Evolutionary conservation across 1,139 yeast genomes (phyloP), one percentile per base, ranked within the genome.

Genomic region (Magnusiomyces ingens): DNA sequence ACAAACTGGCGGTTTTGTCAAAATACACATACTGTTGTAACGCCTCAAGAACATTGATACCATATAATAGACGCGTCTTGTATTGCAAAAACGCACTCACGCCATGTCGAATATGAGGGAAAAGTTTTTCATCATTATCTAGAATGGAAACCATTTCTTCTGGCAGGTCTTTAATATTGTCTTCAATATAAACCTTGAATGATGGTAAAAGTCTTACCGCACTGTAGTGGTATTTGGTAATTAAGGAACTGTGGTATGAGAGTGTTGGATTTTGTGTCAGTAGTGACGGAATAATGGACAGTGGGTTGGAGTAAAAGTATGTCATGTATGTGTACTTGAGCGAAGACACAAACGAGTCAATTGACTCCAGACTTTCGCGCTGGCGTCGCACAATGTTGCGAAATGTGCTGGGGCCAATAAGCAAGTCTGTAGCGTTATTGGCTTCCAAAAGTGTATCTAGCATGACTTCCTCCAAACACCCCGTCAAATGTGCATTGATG

Each of bases 261-360:
- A 18, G 26, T 13, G 19, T 52, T 48, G 21, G 47, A 26, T 17
- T 13, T 2, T 21, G 22, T 12, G 19, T 36, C 17, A 52, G 18
- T 71, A 68, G 19, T 62, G 66, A 65, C 69, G 71, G 59, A 76
- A 75, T 0, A 82, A 78, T 67, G 0, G 85, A 74, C 52, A 83
- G 75, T 1, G 93, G 89, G 69, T 82, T 84, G 55, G 80, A 82
- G 63, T 79, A 85, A 65, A 80, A 86, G 62, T 84, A 85, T 3
- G 83, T 76, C 88, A 87, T 83, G 61, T 82, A 75, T 29, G 83
- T 71, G 56, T 85, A 73, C 60, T 82, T 83, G 58, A 87, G 69
- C 48, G 79, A 76, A 15, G 79, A 68, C 8, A 78, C 69, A 51
- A 79, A 70, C 15, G 78, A 74, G 60, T 84, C 85, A 48, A 82